Base-by-base conservation (phyloP, 2,329 filamentous ascomycete species). In the Colletotrichum filicis region DNA sequence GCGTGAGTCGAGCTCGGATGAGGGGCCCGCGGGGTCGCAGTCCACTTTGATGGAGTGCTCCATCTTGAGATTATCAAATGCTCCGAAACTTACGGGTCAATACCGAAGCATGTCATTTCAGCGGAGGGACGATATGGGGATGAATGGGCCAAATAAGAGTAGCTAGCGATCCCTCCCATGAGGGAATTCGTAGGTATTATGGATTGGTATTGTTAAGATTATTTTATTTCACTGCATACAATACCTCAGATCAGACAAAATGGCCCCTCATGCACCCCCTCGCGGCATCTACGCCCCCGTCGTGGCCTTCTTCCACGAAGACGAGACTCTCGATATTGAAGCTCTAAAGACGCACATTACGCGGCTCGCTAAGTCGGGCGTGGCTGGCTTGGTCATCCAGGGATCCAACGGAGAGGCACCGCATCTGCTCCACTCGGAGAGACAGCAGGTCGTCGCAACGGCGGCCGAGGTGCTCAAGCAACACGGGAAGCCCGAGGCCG, bases 371-470 rank as follows among this genome's bases (percentile, higher is more conserved):
- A 82, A 80, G 46, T 81, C 82, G 4, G 86, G 85, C 11, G 81
- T 86, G 76, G 82, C 85, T 56, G 83, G 86, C 4, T 82, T 87
- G 0, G 85, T 87, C 1, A 83, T 85, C 46, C 81, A 84, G 5
- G 85, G 85, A 22, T 87, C 86, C 19, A 88, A 85, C 64, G 86
- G 84, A 37, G 86, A 87, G 74, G 80, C 85, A 9, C 83, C 83
- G 4, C 78, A 87, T 49, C 79, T 90, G 52, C 90, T 89, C 19
- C 88, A 88, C 26, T 86, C 89, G 75, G 90, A 92, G 80, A 86
- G 90, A 68, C 82, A 82, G 59, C 83, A 84, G 57, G 85, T 92
- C 22, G 85, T 93, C 28, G 79, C 82, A 28, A 83, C 88, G 5
- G 91, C 91, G 59, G 84, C 90, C 46, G 74, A 79, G 32, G 86